These are phyloP conservation scores for Sisymbrium irio DNA, from an alignment of 345 rosid species.

Conservation along the genomic window DNA sequence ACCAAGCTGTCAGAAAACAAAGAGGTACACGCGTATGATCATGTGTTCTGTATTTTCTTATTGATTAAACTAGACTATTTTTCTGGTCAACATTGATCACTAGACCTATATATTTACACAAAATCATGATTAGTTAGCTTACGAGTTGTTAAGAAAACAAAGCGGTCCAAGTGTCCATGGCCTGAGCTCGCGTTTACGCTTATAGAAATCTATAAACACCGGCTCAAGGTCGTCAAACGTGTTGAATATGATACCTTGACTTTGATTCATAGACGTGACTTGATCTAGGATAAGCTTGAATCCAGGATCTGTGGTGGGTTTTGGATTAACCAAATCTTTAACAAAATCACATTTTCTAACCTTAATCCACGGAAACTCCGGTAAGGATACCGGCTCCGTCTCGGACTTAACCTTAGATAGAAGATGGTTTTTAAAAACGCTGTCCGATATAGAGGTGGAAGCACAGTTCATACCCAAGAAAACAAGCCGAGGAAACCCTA, in stretches of 20 bases:
- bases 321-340: not conserved
- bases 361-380: slow-evolving; percentile 3
- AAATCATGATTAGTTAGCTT: not conserved
- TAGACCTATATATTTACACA: not conserved
- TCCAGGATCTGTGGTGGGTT: not conserved
- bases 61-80: not conserved
- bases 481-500: slow-evolving; percentile 11
- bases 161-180: slow-evolving; percentile 6
- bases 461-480: not conserved
- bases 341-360: slow-evolving; percentile 1
- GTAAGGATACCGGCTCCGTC: not conserved
- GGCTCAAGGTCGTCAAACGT: not conserved
- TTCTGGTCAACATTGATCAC: too few relatives aligned
- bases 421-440: not conserved
- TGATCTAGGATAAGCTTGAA: not conserved
- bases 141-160: not conserved
- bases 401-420: not conserved
- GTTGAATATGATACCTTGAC: slow-evolving; percentile 1
- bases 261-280: not conserved
- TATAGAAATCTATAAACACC: not conserved
- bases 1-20: not conserved
- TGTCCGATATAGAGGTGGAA: not conserved
- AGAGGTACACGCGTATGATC: not conserved
- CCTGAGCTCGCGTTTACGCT: slow-evolving; percentile 1
- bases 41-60: not conserved